Base-by-base conservation (phyloP, 306 rosid genomes). In the Echinosophora koreensis region DNA sequence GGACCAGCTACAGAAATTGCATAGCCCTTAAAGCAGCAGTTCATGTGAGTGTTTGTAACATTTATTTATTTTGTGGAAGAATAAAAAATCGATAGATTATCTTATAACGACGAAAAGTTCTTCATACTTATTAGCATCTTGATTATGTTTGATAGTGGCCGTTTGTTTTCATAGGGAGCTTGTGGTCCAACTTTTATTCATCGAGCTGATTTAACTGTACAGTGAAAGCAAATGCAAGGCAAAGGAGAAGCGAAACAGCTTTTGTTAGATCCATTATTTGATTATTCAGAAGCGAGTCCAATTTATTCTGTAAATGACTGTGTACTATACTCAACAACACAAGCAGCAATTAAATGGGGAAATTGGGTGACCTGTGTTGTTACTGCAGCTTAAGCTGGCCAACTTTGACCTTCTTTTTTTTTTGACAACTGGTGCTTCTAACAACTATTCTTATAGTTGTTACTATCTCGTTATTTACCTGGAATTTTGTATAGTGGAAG, bases 1-100 rank as follows among this genome's bases (percentile, higher is more conserved):
- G 71, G 88, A 89, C 87, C 89, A 82, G 67, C 80, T 95, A 62
- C 83, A 84, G 71, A 86, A 84, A 64, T 70, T 89, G 87, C 89
- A 71, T 77, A 75, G 86, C 82, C 92, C 96, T 64, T 84, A 22
- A 87, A 71, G 82, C 32, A 52, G 66, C 81, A 76, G 49, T 55
- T 73, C 15, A 66, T 51, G 84, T 80, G 75, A 71, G 80, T 57
- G 71, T 37, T 13, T 60, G 70, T 78, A 66, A 65, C 71, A 66
- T 66, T 30, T 17, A 47, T 32, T 59, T 44, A 39, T 8, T 62
- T 42, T 30, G 64, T 49, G 37, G 62, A 55, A 8, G 56, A 69
- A 44, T 3, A 27, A 37, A 51, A 54, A 63, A 16, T 58, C 15
- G 27, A 49, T 65, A 28, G 15, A 52, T 44, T 5, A 51, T 46